Evolutionary conservation across 2,329 filamentous ascomycete genomes (phyloP).

Genomic region (Diaporthe citriasiana): DNA sequence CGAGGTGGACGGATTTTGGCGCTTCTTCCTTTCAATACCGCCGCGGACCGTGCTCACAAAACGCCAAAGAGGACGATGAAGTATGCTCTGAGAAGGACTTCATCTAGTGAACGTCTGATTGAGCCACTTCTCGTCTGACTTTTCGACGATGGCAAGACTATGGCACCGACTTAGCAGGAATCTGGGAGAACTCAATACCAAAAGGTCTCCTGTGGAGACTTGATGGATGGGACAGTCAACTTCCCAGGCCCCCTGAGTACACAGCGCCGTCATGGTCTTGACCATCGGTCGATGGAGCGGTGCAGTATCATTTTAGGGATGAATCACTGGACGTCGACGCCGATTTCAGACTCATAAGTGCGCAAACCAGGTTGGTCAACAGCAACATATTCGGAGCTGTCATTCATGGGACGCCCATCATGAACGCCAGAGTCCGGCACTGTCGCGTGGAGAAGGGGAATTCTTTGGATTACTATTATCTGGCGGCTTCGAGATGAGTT

Average conservation of each 20-base stretch:
- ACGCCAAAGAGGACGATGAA: neutral
- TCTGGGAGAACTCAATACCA: neutral
- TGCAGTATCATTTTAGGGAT: neutral
- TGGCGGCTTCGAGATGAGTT: fast-evolving
- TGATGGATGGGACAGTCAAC: fast-evolving
- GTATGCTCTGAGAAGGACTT: neutral
- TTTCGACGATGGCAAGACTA: neutral
- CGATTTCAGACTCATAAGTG: neutral
- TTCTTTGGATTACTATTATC: neutral
- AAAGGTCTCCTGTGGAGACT: neutral
- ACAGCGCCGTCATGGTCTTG: constrained; percentile 8
- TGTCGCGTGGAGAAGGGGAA: neutral
- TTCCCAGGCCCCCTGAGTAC: neutral
- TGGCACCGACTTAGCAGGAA: neutral
- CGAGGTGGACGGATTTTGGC: neutral
- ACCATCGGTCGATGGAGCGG: neutral
- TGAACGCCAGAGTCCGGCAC: neutral
- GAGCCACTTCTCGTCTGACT: neutral
- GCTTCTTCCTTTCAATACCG: neutral
- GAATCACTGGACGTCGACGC: neutral
- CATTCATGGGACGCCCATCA: neutral
- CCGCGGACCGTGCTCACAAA: neutral
- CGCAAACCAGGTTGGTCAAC: neutral
- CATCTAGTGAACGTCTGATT: neutral
- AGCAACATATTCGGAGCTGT: constrained; percentile 1